Percentiles rank a stretch among this genome's conserved stretches.
Conservation (phyloP, 2,329 filamentous ascomycete genomes). For the Beauveria medogensis region DNA sequence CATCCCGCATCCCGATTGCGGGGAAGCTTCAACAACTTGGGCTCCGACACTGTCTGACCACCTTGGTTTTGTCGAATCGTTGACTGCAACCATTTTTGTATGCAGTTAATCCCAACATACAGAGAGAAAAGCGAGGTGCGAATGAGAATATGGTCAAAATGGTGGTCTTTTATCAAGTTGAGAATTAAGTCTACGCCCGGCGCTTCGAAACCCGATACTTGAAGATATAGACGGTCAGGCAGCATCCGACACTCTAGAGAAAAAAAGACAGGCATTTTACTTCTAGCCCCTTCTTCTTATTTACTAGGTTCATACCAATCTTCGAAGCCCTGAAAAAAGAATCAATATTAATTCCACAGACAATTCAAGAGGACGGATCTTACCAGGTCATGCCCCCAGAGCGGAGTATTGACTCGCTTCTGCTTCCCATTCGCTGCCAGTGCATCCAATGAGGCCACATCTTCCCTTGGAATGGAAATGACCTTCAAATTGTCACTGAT, state of each 20-base stretch:
- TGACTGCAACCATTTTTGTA: too few relatives aligned
- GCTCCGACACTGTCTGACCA: too few relatives aligned
- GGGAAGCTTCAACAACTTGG: not conserved
- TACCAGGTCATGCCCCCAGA: not conserved
- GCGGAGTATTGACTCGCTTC: constrained; percentile 1
- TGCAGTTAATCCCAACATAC: too few relatives aligned
- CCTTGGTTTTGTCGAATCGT: too few relatives aligned
- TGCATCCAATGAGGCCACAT: constrained; percentile 10
- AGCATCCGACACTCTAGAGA: too few relatives aligned
- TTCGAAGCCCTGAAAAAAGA: not conserved
- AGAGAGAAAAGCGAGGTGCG: too few relatives aligned
- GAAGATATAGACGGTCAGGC: too few relatives aligned
- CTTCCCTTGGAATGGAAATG: constrained; percentile 13
- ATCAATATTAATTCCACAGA: not conserved
- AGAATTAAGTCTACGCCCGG: too few relatives aligned
- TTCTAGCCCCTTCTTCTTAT: not conserved
- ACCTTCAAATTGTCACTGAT: constrained; percentile 15
- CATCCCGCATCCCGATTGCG: not conserved
- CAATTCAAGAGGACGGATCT: not conserved
- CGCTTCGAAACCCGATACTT: too few relatives aligned
- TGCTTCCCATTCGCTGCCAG: constrained; percentile 7
- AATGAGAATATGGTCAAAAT: too few relatives aligned
- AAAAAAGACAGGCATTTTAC: too few relatives aligned
- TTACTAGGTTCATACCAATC: not conserved
- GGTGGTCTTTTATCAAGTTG: too few relatives aligned